Conservation (phyloP, 495 filamentous ascomycete genomes). For the Penicillium lividum region DNA sequence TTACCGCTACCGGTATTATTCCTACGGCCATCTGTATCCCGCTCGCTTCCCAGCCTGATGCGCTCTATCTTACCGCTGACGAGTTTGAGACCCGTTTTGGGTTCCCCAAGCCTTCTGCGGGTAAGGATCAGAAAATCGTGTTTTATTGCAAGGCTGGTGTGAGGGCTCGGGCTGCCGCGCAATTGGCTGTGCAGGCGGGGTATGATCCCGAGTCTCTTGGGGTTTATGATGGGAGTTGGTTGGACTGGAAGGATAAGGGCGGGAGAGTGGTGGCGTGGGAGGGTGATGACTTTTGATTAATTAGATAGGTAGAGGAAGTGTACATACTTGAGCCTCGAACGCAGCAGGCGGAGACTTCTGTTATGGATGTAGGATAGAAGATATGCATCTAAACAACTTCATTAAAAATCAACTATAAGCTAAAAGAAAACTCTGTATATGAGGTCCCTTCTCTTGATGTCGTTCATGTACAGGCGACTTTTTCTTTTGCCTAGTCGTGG, state of each 20-base stretch:
- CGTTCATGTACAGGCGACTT: conserved; percentile 36
- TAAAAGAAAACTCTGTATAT: conserved; percentile 21
- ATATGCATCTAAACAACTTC: conserved; percentile 14
- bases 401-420: conserved; percentile 27
- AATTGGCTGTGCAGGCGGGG: conserved; percentile 73
- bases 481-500: conserved; percentile 28
- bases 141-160: conserved; percentile 96
- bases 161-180: conserved; percentile 75
- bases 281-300: conserved; percentile 27
- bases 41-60: conserved; percentile 72
- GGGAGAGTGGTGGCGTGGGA: conserved; percentile 60
- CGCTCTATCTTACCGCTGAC: conserved; percentile 66
- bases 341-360: background rate
- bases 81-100: conserved; percentile 67
- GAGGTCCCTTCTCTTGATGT: conserved; percentile 26
- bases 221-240: conserved; percentile 88
- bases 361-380: background rate
- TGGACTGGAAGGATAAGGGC: conserved; percentile 77
- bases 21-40: conserved; percentile 80
- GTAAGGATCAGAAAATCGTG: conserved; percentile 50
- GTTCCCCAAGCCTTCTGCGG: conserved; percentile 42
- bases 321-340: conserved; percentile 12
- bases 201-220: conserved; percentile 69
- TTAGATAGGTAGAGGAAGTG: background rate
- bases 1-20: conserved; percentile 67